Evolutionary conservation across 225 moss, liverwort and hornwort genomes (phyloP).

Genomic region (Sphagnum contortum): DNA sequence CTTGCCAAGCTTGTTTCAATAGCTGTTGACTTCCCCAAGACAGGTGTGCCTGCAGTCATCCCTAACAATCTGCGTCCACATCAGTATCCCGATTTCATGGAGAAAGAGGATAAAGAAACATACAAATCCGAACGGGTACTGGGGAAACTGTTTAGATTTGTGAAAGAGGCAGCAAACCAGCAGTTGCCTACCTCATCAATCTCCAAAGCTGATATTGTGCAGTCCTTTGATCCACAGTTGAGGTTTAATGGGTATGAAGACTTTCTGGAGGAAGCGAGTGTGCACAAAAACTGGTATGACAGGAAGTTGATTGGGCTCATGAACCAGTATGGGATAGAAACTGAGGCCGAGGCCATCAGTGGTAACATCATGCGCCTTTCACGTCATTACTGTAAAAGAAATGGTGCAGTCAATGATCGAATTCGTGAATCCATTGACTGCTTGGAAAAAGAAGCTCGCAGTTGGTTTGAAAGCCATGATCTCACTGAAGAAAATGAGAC

Average conservation of each 20-base stretch:
- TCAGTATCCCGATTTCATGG: slow-evolving; percentile 96
- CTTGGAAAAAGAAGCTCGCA: slow-evolving; percentile 44
- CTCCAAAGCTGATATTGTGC: neutral
- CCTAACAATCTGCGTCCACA: slow-evolving; percentile 48
- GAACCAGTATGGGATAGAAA: slow-evolving; percentile 81
- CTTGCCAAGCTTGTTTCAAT: slow-evolving; percentile 74
- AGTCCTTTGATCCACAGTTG: slow-evolving; percentile 12
- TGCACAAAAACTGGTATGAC: slow-evolving; percentile 58
- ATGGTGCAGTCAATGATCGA: slow-evolving; percentile 33
- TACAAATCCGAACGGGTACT: slow-evolving; percentile 57
- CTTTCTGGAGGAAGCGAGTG: slow-evolving; percentile 44
- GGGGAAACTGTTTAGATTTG: slow-evolving; percentile 66
- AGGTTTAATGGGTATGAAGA: slow-evolving; percentile 36
- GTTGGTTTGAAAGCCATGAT: slow-evolving; percentile 39
- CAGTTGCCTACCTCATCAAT: slow-evolving; percentile 8
- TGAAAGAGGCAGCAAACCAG: slow-evolving; percentile 20
- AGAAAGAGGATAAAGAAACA: slow-evolving; percentile 47
- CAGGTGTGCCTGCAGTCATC: slow-evolving; percentile 74
- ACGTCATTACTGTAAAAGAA: slow-evolving; percentile 30
- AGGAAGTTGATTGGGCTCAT: slow-evolving; percentile 69
- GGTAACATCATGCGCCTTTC: slow-evolving; percentile 56
- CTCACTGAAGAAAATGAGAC: slow-evolving; percentile 18
- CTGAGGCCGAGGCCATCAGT: slow-evolving; percentile 70
- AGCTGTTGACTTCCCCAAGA: slow-evolving; percentile 92
- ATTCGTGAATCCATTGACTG: slow-evolving; percentile 36